phyloP scores from a whole-genome alignment of 140 eudicot genomes.

The Oenanthe javanica region DNA sequence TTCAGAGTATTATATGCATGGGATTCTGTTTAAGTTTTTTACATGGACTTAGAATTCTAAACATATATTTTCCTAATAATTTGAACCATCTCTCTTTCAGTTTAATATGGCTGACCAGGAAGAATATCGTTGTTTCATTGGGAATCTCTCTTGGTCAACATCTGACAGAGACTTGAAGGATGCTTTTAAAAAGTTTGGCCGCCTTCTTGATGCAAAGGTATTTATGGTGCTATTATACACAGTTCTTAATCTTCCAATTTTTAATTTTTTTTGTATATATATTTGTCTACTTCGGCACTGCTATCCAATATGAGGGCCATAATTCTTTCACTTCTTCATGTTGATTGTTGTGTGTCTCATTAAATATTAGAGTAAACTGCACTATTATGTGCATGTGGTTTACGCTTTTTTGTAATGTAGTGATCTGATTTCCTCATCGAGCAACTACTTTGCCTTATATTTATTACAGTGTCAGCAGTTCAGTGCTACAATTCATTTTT shows the following conservation, averaged over 20 bases:
- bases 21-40: neutral
- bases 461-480: too few species aligned
- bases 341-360: neutral
- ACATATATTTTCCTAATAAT: neutral
- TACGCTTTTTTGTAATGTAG: too few species aligned
- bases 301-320: neutral
- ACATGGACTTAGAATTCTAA: neutral
- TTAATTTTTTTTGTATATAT: neutral
- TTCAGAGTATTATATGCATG: neutral
- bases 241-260: neutral
- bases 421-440: too few species aligned
- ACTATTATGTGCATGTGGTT: too few species aligned
- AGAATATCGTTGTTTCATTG: slow-evolving; percentile 84
- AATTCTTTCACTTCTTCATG: neutral
- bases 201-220: slow-evolving; percentile 85
- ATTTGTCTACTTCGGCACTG: neutral
- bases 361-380: neutral
- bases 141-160: slow-evolving; percentile 86
- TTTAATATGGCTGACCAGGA: slow-evolving; percentile 34
- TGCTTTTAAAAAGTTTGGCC: slow-evolving; percentile 83
- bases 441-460: too few species aligned
- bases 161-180: slow-evolving; percentile 75
- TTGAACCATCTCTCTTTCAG: slow-evolving; percentile 17
- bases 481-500: neutral
- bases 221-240: neutral